A percentile compares a stretch with the other conserved stretches of the same genome.
Conservation (phyloP, 805 yeast genomes). For the Yarrowia sp. region DNA sequence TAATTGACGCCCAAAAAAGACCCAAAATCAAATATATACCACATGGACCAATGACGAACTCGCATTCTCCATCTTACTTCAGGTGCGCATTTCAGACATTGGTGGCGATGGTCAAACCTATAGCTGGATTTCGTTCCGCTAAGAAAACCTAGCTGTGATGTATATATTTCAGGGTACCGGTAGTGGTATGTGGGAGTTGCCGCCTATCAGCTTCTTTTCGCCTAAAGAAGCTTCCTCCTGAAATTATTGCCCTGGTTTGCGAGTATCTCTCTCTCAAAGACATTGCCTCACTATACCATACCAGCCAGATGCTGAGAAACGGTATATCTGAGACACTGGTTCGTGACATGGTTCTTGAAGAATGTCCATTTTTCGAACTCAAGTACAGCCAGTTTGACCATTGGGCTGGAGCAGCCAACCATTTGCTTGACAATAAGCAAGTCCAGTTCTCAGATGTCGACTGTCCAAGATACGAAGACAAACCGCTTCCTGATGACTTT, state of each 20-base stretch:
- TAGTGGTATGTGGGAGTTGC: no score
- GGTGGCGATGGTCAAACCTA: not conserved
- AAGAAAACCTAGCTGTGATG: not conserved
- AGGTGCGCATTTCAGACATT: no score
- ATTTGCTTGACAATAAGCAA: not conserved
- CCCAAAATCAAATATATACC: no score
- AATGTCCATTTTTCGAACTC: not conserved
- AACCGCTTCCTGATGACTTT: not conserved
- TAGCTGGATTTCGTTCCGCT: not conserved
- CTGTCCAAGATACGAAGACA: not conserved
- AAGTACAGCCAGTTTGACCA: not conserved
- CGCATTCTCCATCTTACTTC: no score
- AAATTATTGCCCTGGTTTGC: not conserved
- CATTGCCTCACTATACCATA: not conserved
- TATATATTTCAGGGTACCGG: no score
- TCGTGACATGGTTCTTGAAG: not conserved
- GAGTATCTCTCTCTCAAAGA: not conserved
- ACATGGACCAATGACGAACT: no score
- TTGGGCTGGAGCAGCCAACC: not conserved
- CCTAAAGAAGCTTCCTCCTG: not conserved
- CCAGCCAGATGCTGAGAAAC: not conserved
- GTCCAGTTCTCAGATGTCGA: not conserved
- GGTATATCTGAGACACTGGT: not conserved
- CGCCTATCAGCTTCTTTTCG: no score
- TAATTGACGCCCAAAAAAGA: no score